Percentiles rank a stretch among this genome's conserved stretches.
Conservation (phyloP, 805 yeast genomes). For the Danielozyma ontarioensis region DNA sequence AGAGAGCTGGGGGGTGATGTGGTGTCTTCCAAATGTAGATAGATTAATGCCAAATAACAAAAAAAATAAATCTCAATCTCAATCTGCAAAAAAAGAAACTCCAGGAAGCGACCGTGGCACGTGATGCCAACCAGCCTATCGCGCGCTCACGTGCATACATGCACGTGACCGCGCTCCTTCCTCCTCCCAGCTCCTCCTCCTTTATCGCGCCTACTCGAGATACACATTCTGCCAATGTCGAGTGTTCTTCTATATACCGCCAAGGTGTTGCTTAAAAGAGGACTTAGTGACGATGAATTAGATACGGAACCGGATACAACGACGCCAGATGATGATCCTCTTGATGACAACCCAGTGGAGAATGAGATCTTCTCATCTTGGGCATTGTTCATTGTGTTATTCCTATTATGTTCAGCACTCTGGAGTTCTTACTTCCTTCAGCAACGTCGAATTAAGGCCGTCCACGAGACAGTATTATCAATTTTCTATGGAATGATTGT, state of each 20-base stretch:
- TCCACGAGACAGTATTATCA: conserved; percentile 96
- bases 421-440: conserved; percentile 95
- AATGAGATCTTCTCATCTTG: conserved; percentile 96
- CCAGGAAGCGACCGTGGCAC: background rate
- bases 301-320: conserved; percentile 34
- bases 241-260: conserved; percentile 21
- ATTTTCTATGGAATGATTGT: conserved; percentile 96
- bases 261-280: conserved; percentile 28
- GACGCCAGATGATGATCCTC: conserved; percentile 47
- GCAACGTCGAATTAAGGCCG: conserved; percentile 84
- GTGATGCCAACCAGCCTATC: too few relatives aligned
- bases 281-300: conserved; percentile 19
- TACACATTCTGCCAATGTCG: conserved; percentile 12
- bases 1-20: background rate
- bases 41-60: background rate
- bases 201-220: background rate
- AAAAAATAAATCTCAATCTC: background rate
- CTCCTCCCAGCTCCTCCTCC: too few relatives aligned
- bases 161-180: too few relatives aligned
- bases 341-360: conserved; percentile 74
- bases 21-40: background rate
- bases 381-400: conserved; percentile 87
- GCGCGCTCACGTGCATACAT: too few relatives aligned
- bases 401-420: conserved; percentile 76
- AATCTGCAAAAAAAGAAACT: conserved; percentile 1